These are phyloP conservation scores for Zygosaccharomyces sapae DNA, from an alignment of 1,139 yeast genomes.

Conservation along the genomic window DNA sequence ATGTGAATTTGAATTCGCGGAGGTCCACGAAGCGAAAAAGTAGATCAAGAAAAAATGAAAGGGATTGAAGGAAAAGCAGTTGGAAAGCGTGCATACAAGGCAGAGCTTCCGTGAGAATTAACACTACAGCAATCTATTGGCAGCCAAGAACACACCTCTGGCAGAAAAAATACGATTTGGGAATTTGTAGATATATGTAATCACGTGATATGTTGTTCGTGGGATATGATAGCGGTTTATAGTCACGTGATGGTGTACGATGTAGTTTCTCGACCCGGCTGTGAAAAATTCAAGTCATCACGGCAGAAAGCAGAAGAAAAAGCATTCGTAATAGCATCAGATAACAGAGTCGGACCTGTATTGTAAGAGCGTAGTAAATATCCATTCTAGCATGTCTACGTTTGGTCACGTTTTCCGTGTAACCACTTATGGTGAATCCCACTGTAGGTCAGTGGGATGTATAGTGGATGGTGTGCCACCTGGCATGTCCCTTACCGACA, in stretches of 20 bases:
- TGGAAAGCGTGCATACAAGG: background rate
- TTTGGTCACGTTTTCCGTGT: constrained; percentile 65
- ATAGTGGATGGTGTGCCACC: constrained; percentile 99
- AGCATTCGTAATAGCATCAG: too few relatives aligned
- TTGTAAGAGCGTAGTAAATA: too few relatives aligned
- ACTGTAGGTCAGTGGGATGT: constrained; percentile 97
- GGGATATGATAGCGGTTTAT: too few relatives aligned
- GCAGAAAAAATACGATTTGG: too few relatives aligned
- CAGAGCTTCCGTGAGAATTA: background rate
- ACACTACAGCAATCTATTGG: background rate
- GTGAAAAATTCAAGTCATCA: too few relatives aligned
- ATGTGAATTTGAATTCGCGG: constrained; percentile 3
- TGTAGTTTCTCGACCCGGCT: too few relatives aligned
- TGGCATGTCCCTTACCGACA: constrained; percentile 77
- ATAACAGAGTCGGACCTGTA: too few relatives aligned
- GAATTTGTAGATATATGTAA: too few relatives aligned
- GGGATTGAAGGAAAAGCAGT: background rate
- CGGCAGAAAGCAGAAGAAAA: too few relatives aligned
- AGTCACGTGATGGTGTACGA: too few relatives aligned
- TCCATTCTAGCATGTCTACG: constrained; percentile 47
- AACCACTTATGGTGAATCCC: constrained; percentile 97
- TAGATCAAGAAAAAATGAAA: background rate
- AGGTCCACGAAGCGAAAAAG: constrained; percentile 6
- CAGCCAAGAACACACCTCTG: too few relatives aligned
- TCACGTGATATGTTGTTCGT: too few relatives aligned